phyloP scores from a whole-genome alignment of 1,139 yeast genomes.

The Pichiaceae sp. region DNA sequence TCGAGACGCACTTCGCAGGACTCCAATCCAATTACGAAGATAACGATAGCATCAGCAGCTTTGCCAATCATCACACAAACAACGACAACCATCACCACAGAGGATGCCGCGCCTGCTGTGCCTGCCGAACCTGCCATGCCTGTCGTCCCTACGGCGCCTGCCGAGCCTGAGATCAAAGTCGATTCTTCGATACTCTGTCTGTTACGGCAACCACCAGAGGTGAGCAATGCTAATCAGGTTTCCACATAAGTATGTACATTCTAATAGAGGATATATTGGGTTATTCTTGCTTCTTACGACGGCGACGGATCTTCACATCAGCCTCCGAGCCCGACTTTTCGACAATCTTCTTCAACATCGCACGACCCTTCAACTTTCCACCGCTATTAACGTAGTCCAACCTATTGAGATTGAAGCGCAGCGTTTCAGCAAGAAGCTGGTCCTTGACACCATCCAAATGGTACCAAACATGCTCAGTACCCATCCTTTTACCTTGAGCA shows the following conservation, averaged over 20 bases:
- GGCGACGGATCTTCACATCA: constrained; percentile 3
- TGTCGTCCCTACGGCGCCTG: neutral
- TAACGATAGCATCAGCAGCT: constrained; percentile 24
- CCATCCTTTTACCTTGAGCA: constrained; percentile 50
- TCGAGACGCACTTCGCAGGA: neutral
- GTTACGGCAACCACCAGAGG: neutral
- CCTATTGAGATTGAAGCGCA: constrained; percentile 30
- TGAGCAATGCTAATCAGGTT: neutral
- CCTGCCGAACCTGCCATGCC: neutral
- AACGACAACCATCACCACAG: constrained; percentile 19
- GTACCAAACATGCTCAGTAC: constrained; percentile 70
- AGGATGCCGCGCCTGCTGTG: neutral
- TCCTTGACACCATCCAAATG: constrained; percentile 77
- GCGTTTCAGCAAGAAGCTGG: constrained; percentile 43
- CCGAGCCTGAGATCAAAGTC: neutral
- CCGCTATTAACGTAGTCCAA: constrained; percentile 25
- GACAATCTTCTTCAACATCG: constrained; percentile 20
- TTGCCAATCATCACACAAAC: constrained; percentile 26
- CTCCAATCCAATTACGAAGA: constrained; percentile 19
- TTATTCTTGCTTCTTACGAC: neutral
- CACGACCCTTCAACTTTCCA: constrained; percentile 23
- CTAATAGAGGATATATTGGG: neutral
- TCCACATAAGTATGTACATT: neutral
- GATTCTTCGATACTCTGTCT: neutral
- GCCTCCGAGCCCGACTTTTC: constrained; percentile 11